Evolutionary conservation across 768 basidiomycete species (phyloP), one percentile per base, ranked within the genome.

Genomic region (Auriculariales sp.): DNA sequence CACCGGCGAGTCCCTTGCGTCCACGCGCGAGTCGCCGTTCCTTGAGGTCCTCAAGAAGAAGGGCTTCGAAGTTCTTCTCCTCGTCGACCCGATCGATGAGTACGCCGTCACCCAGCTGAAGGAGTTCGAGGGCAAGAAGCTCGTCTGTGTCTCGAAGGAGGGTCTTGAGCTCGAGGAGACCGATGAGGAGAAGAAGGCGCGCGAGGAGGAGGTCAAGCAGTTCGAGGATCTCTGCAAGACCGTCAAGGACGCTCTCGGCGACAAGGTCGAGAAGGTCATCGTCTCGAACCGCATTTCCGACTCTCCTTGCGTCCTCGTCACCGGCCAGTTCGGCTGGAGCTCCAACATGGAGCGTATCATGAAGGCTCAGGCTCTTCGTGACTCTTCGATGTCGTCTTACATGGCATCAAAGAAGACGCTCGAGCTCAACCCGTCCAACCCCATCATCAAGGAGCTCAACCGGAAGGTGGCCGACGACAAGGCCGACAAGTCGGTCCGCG

Each of bases 271-370:
- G 78, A 99, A 99, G 77, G 94, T 99, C 22, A 78, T 94, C 55
- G 74, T 97, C 57, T 98, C 94, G 42, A 97, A 94, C 79, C 90
- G 94, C 68, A 94, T 99, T 72, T 75, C 79, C 58, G 91, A 94
- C 68, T 95, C 92, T 17, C 93, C 92, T 53, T 97, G 84, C 65
- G 94, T 95, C 39, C 82, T 94, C 60, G 92, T 97, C 62, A 98
- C 95, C 52, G 94, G 94, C 51, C 93, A 97, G 66, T 99, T 97
- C 69, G 95, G 94, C 50, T 99, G 94, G 94, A 95, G 91, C 25
- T 92, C 93, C 50, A 97, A 97, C 77, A 98, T 98, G 94, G 87
- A 93, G 67, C 83, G 93, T 68, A 95, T 97, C 74, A 97, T 98
- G 94, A 94, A 94, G 71, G 92, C 94, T 11, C 93, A 98, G 69